Base-by-base conservation (phyloP, 352 stramenopile genomes). In the Phytophthora tubulina region DNA sequence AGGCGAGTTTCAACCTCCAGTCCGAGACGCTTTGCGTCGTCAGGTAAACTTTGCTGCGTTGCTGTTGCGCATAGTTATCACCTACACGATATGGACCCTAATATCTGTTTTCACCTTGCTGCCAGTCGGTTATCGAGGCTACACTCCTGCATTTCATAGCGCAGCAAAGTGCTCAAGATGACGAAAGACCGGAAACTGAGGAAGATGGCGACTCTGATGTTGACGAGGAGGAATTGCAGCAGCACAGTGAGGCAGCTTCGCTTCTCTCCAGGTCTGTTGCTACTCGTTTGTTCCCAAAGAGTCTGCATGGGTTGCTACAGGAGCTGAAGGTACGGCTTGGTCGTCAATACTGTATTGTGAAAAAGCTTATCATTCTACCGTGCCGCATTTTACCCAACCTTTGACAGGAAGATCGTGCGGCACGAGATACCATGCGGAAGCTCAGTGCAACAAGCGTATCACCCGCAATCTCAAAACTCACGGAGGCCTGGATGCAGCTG, bases 401-500 rank as follows among this genome's bases (percentile, higher is more conserved):
- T 50, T 30, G 17, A 15, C 27, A 89, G 80, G 70, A 78, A 6
- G 79, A 90, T 67, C 86, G 82, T 15, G 38, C 53, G 0, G 72
- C 70, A 10, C 74, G 76, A 0, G 78, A 87, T 48, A 71, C 68
- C 2, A 63, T 92, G n/a, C 79, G 81, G 13, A 73, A 68, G 32
- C 57, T 69, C 15, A 87, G 63, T 15, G 74, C 75, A 35, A 84
- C 78, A 32, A 82, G 58, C 27, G 77, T 86, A 32, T 89, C 74
- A 44, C 63, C 59, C 7, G 65, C 61, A 15, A 74, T 85, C 3
- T 79, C 76, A 8, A 53, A 21, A 6, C 82, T 91, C 31, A 62
- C 76, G 8, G 62, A 82, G 21, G 62, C 48, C 9, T 82, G 82
- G 59, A 78, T 75, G 17, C 73, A 90, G 46, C 57, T 90, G 11